These are phyloP conservation scores for Lactarius indigo DNA, from an alignment of 768 basidiomycete genomes.

Conservation along the genomic window DNA sequence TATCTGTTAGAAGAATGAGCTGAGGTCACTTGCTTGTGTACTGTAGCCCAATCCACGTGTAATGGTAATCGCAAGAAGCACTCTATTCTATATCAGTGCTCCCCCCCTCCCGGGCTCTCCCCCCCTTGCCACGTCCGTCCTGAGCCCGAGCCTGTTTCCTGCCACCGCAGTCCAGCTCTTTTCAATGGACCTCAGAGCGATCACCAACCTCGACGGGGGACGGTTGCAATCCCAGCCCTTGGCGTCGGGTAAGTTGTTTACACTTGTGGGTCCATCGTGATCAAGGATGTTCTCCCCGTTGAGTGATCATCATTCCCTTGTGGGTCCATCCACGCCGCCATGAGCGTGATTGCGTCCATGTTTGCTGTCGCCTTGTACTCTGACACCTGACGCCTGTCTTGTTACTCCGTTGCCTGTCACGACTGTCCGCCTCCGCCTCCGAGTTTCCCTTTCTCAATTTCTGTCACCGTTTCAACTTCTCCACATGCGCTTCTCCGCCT, in stretches of 20 bases:
- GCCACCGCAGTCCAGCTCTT: neutral
- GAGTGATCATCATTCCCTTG: neutral
- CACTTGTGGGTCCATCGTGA: conserved; percentile 23
- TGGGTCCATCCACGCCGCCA: neutral
- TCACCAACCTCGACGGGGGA: conserved; percentile 19
- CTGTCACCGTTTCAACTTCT: neutral
- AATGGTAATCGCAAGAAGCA: neutral
- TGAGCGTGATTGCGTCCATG: neutral
- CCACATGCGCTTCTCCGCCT: conserved; percentile 8
- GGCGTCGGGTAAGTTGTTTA: conserved; percentile 23
- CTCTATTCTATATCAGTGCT: neutral
- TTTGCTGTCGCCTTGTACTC: neutral
- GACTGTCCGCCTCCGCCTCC: conserved; percentile 12
- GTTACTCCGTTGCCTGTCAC: neutral
- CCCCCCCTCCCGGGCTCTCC: too few relatives aligned
- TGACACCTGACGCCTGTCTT: neutral
- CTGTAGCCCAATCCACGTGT: neutral
- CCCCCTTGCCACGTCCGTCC: conserved; percentile 9
- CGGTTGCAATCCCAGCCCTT: conserved; percentile 4
- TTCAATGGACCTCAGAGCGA: conserved; percentile 20
- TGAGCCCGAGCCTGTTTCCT: neutral
- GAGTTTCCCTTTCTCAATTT: neutral
- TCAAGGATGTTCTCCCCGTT: neutral
- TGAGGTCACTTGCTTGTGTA: conserved; percentile 11
- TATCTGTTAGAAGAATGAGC: conserved; percentile 43